These are phyloP conservation scores for Aspergillus quadrilineatus DNA, from an alignment of 2,329 filamentous ascomycete genomes.

Conservation along the genomic window DNA sequence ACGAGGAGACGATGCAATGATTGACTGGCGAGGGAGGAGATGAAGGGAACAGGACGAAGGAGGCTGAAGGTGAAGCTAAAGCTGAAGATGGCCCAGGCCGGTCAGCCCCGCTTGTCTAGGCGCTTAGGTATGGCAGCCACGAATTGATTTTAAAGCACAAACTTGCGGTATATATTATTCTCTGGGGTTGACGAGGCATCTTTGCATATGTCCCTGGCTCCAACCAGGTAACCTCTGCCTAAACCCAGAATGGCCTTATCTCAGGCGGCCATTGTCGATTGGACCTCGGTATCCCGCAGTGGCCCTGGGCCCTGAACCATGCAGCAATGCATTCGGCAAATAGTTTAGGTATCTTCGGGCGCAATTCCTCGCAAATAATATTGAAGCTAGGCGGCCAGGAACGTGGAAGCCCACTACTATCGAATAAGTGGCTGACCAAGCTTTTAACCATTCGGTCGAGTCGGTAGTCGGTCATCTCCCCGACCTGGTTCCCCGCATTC, in stretches of 20 bases:
- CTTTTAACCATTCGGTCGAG: background rate
- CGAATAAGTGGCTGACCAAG: background rate
- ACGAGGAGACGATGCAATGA: background rate
- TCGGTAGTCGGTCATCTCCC: slow-evolving; percentile 9
- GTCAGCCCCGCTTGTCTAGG: slow-evolving; percentile 4
- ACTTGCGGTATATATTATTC: background rate
- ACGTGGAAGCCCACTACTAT: background rate
- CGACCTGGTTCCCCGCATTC: slow-evolving; percentile 10
- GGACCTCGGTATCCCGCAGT: slow-evolving; percentile 6
- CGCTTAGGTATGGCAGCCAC: background rate
- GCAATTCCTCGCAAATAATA: background rate
- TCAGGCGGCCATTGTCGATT: background rate
- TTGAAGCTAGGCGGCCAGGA: background rate
- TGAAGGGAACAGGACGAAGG: background rate
- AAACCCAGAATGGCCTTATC: background rate
- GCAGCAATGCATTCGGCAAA: background rate
- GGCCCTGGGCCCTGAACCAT: background rate
- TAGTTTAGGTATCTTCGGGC: background rate
- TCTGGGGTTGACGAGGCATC: background rate
- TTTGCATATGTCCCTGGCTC: too few species aligned
- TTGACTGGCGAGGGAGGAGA: slow-evolving; percentile 1
- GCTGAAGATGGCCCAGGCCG: background rate
- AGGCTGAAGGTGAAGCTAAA: background rate
- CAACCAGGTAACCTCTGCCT: too few species aligned
- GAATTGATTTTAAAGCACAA: background rate